A percentile compares a stretch with the other conserved stretches of the same genome.
Evolutionary conservation across 345 rosid genomes (phyloP).

Genomic region (Gossypium sturtianum): DNA sequence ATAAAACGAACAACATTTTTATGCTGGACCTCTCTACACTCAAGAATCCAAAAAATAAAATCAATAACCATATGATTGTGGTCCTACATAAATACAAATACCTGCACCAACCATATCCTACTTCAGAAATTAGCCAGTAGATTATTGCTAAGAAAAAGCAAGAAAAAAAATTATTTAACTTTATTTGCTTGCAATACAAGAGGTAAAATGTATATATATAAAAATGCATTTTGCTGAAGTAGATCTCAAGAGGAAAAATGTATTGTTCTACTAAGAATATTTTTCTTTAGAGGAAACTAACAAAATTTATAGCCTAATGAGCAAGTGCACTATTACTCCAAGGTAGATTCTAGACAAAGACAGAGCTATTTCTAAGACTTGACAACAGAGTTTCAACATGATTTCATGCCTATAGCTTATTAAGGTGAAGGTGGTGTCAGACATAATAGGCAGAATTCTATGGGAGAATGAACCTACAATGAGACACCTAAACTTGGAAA

Average conservation of each 20-base stretch:
- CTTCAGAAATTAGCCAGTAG: not conserved
- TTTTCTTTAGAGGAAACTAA: not conserved
- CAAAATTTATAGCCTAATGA: not conserved
- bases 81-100: slow-evolving; percentile 3
- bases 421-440: not conserved
- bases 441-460: not conserved
- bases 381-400: not conserved
- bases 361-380: not conserved
- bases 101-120: not conserved
- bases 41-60: slow-evolving; percentile 1
- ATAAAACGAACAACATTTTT: slow-evolving; percentile 59
- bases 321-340: not conserved
- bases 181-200: not conserved
- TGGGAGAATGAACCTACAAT: not conserved
- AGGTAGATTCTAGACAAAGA: not conserved
- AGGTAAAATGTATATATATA: not conserved
- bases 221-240: not conserved
- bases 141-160: not conserved
- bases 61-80: not conserved
- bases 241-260: not conserved
- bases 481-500: not conserved
- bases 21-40: slow-evolving; percentile 58
- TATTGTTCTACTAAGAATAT: not conserved
- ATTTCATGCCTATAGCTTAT: not conserved
- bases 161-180: not conserved